Evolutionary conservation across 495 filamentous ascomycete species (phyloP).

Genomic region (Penicillium antarcticum): DNA sequence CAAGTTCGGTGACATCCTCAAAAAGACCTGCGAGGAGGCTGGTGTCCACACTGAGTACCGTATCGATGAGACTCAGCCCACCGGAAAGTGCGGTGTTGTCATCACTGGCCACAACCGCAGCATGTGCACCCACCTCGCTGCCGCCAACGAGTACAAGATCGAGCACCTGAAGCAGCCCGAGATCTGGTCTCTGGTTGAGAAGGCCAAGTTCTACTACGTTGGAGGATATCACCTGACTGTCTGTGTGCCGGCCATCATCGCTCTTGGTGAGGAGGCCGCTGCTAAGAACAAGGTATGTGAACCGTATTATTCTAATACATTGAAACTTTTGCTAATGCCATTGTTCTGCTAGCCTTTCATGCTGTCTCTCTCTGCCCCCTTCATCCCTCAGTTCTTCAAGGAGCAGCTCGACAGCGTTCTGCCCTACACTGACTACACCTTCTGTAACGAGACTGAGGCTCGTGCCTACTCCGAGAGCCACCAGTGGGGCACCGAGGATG

Average conservation of each 20-base stretch:
- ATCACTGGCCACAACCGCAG: constrained; percentile 92
- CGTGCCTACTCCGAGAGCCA: constrained; percentile 80
- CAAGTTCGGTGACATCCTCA: constrained; percentile 83
- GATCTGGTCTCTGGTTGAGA: constrained; percentile 86
- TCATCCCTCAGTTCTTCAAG: constrained; percentile 97
- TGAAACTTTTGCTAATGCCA: constrained; percentile 1
- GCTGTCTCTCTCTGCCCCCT: constrained; percentile 87
- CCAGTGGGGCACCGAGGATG: constrained; percentile 64
- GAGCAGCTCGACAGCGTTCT: constrained; percentile 80
- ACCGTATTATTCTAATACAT: neutral
- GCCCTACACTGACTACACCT: constrained; percentile 92
- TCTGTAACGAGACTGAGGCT: constrained; percentile 97
- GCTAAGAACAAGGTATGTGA: constrained; percentile 70
- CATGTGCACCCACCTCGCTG: constrained; percentile 93
- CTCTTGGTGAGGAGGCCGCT: constrained; percentile 85
- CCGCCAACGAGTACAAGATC: constrained; percentile 94
- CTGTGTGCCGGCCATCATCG: constrained; percentile 83
- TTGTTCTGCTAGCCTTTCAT: constrained; percentile 59
- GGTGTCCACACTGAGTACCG: constrained; percentile 93
- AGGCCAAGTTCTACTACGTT: constrained; percentile 84
- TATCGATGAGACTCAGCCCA: constrained; percentile 74
- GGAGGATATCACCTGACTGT: constrained; percentile 90
- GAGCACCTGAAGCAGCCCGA: constrained; percentile 89
- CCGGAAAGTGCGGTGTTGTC: constrained; percentile 91
- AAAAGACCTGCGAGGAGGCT: constrained; percentile 71